Evolutionary conservation across 1,284 basidiomycete genomes (phyloP), one percentile per base, ranked within the genome.

Genomic region (Omphalotus olearius): DNA sequence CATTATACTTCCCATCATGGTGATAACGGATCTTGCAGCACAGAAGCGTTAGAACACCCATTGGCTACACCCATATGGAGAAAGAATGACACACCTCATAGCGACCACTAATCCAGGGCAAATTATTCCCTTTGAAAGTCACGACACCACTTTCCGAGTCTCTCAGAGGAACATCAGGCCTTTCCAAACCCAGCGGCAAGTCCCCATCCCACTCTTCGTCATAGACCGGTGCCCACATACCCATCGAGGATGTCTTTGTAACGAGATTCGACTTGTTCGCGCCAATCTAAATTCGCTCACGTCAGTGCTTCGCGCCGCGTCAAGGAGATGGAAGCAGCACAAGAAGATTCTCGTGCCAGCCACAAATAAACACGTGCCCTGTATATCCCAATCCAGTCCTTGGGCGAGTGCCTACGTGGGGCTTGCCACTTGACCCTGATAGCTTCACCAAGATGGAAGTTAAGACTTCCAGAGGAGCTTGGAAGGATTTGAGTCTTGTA

Each of bases 351-450:
- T n/a, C n/a, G n/a, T n/a, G n/a, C n/a, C n/a, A n/a, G n/a, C n/a
- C 30, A 33, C 40, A 4, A 30, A 14, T 9, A 47, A 28, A 51
- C 26, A 65, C 74, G 38, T 60, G 86, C 86, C 63, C 83, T 75
- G 63, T 97, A 98, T 39, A 99, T 82, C 10, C 95, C 97, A 60
- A 99, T 91, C 97, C 96, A 99, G 67, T 99, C 96, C 60, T 87
- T 83, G n/a, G 91, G 79, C 13, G 93, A 96, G 65, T 98, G 96
- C 53, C 85, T 82, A 30, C 75, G 69, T 0, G 96, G 93, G 1
- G 92, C 95, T 48, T 83, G 82, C 95, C 95, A 99, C 40, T 81
- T 79, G 33, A 98, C 78, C 4, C 69, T 76, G 60, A 99, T 94
- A 5, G 90, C 85, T 66, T 98, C 91, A 30, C 96, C 96, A 41